These are phyloP conservation scores for Prunus campanulata DNA, from an alignment of 306 rosid genomes.

Conservation along the genomic window DNA sequence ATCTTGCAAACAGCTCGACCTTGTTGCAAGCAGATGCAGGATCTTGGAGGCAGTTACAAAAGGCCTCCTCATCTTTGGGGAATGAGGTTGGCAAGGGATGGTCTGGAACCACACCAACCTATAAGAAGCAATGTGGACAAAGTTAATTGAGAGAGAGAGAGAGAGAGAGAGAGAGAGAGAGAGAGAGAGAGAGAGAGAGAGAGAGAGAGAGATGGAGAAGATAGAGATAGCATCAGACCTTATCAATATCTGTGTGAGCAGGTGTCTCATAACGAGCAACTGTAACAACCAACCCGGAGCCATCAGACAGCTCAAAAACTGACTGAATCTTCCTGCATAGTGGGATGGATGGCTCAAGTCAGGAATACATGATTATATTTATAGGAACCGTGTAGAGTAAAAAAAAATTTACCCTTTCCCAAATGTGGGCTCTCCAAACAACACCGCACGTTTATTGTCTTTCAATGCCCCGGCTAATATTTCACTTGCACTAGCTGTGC, in stretches of 20 bases:
- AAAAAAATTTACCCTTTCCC: constrained; percentile 76
- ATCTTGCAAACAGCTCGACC: constrained; percentile 69
- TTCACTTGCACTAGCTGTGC: constrained; percentile 99
- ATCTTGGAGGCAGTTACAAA: constrained; percentile 85
- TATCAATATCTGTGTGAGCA: constrained; percentile 80
- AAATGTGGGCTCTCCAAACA: constrained; percentile 92
- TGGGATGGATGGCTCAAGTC: constrained; percentile 21
- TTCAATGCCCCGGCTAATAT: constrained; percentile 95
- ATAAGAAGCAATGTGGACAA: not conserved
- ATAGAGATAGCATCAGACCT: constrained; percentile 43
- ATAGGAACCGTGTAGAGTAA: constrained; percentile 13
- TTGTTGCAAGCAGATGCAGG: constrained; percentile 78
- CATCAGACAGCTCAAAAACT: constrained; percentile 88
- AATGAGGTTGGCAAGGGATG: constrained; percentile 79
- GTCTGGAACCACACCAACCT: constrained; percentile 96
- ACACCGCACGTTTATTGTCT: constrained; percentile 84
- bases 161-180: not conserved
- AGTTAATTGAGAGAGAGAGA: not conserved
- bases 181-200: not conserved
- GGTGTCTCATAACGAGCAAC: constrained; percentile 98
- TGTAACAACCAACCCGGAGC: constrained; percentile 91
- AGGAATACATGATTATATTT: constrained; percentile 15
- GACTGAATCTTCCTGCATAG: constrained; percentile 90
- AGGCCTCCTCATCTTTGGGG: constrained; percentile 80
- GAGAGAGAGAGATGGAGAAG: not conserved